phyloP scores from a whole-genome alignment of 306 rosid genomes.

The Medicago ruthenica region DNA sequence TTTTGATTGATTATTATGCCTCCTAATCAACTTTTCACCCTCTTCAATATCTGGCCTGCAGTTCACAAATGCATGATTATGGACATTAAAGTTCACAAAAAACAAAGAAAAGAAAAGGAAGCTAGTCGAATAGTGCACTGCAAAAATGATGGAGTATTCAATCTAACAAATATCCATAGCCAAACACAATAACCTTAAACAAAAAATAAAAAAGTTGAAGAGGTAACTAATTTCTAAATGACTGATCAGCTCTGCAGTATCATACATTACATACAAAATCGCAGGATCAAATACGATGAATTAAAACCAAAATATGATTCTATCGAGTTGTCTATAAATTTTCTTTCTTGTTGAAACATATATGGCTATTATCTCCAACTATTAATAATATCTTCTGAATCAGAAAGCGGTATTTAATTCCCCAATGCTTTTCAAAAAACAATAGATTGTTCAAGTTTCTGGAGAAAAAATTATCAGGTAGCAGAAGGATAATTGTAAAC shows the following conservation, averaged over 20 bases:
- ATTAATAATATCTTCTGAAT: conserved; percentile 3
- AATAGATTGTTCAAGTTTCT: conserved; percentile 36
- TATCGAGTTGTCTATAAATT: conserved; percentile 7
- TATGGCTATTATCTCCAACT: conserved; percentile 1
- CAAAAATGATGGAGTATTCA: conserved; percentile 38
- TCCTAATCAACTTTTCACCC: conserved; percentile 88
- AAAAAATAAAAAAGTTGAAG: conserved; percentile 9
- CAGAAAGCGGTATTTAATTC: conserved; percentile 9
- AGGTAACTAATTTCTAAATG: conserved; percentile 13
- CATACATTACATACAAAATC: background rate
- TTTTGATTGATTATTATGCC: conserved; percentile 82
- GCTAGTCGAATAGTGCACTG: conserved; percentile 11
- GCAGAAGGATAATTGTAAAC: conserved; percentile 37
- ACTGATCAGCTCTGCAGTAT: conserved; percentile 23
- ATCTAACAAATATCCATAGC: conserved; percentile 25
- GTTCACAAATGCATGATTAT: conserved; percentile 27
- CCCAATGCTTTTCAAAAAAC: conserved; percentile 29
- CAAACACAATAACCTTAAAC: conserved; percentile 14
- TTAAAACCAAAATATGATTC: conserved; percentile 33
- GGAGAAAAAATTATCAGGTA: conserved; percentile 33
- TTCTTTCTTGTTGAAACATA: conserved; percentile 28
- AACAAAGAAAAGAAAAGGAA: background rate
- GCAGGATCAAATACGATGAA: conserved; percentile 22
- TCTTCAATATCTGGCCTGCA: conserved; percentile 92
- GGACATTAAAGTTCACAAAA: conserved; percentile 10